phyloP scores from a whole-genome alignment of 371 early-diverging fungal species.

The Neoconidiobolus thromboides region DNA sequence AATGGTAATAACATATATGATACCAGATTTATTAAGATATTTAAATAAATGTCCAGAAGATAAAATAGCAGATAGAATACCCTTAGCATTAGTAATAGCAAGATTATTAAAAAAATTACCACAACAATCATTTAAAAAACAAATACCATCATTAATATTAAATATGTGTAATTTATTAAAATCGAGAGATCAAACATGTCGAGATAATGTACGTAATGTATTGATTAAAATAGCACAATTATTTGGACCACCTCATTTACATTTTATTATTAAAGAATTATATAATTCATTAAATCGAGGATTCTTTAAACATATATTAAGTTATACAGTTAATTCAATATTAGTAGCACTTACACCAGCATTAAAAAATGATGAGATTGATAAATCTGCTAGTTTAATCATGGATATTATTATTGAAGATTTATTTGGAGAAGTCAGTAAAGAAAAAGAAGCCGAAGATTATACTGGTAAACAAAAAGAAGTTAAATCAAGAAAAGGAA shows the following conservation, averaged over 20 bases:
- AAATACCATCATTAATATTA: conserved; percentile 69
- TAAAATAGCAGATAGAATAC: conserved; percentile 56
- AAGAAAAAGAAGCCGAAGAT: conserved; percentile 78
- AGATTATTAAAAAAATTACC: conserved; percentile 67
- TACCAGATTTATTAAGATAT: conserved; percentile 58
- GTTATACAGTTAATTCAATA: conserved; percentile 69
- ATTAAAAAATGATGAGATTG: conserved; percentile 48
- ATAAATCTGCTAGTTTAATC: conserved; percentile 48
- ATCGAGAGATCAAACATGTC: conserved; percentile 58
- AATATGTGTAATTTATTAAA: conserved; percentile 71
- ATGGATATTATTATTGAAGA: conserved; percentile 58
- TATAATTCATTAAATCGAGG: conserved; percentile 58
- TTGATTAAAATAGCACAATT: conserved; percentile 63
- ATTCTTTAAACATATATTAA: conserved; percentile 80
- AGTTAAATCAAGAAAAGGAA: conserved; percentile 58
- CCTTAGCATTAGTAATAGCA: conserved; percentile 70
- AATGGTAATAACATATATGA: conserved; percentile 37
- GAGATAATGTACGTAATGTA: conserved; percentile 71
- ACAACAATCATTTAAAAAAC: conserved; percentile 41
- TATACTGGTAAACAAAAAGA: conserved; percentile 76
- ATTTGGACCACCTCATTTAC: conserved; percentile 66
- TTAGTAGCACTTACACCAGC: conserved; percentile 39
- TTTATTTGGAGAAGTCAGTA: conserved; percentile 73
- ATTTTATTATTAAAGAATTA: conserved; percentile 73
- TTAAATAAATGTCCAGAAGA: conserved; percentile 48